These are phyloP conservation scores for Lagenidium giganteum DNA, from an alignment of 352 stramenopile genomes.

Conservation along the genomic window DNA sequence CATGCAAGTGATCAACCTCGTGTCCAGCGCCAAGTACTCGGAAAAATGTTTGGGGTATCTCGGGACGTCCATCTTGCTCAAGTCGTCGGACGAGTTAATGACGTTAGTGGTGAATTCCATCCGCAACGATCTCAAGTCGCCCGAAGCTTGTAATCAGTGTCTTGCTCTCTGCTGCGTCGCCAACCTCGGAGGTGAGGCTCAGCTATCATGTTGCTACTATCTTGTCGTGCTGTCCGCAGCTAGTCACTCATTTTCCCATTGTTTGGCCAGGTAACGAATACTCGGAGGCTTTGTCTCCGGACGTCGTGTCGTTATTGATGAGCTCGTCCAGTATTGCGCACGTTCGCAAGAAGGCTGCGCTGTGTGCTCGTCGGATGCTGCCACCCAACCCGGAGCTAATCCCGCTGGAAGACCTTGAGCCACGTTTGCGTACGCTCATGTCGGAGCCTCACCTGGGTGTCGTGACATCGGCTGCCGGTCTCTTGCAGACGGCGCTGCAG, in stretches of 20 bases:
- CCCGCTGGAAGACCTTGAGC: slow-evolving; percentile 72
- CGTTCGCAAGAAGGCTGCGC: slow-evolving; percentile 96
- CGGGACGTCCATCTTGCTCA: slow-evolving; percentile 94
- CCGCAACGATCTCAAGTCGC: slow-evolving; percentile 92
- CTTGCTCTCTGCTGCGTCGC: slow-evolving; percentile 95
- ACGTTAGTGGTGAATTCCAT: slow-evolving; percentile 96
- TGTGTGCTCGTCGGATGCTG: slow-evolving; percentile 93
- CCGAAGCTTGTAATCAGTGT: slow-evolving; percentile 85
- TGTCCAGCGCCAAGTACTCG: slow-evolving; percentile 91
- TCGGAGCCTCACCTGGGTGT: slow-evolving; percentile 93
- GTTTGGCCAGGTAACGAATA: slow-evolving; percentile 93
- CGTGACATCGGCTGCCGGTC: slow-evolving; percentile 88
- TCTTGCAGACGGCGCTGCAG: slow-evolving; percentile 89
- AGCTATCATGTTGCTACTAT: neutral
- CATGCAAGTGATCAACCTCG: slow-evolving; percentile 96
- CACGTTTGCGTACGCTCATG: slow-evolving; percentile 70
- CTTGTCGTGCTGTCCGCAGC: no score
- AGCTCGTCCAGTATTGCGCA: slow-evolving; percentile 88
- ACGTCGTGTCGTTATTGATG: slow-evolving; percentile 92
- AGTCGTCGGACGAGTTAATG: slow-evolving; percentile 84
- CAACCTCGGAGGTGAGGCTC: slow-evolving; percentile 93
- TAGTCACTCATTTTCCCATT: no score
- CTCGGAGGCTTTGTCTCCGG: slow-evolving; percentile 90
- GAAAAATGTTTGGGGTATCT: slow-evolving; percentile 96
- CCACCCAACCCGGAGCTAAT: slow-evolving; percentile 91